Base-by-base conservation (phyloP, 306 rosid species). In the Cyamopsis tetragonoloba region DNA sequence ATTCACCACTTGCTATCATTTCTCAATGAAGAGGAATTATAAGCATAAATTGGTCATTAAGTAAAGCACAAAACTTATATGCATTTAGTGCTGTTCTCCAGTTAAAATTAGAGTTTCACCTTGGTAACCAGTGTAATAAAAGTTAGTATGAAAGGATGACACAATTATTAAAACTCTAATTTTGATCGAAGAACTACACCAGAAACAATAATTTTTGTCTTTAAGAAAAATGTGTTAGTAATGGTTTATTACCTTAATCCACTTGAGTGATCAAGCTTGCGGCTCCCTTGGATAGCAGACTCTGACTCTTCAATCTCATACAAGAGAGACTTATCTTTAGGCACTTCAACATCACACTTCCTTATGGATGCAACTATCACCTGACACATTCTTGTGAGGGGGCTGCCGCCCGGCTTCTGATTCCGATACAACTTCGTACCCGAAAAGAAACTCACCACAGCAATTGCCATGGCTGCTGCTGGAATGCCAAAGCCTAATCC, bases 401-500 rank as follows among this genome's bases (percentile, higher is more conserved):
- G 83, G 70, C 95, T 87, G 15, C 88, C 95, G 15, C 88, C 88
- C 0, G 90, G 89, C 69, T 73, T 82, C 72, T 87, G 90, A 68
- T 84, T 78, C 44, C 88, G 37, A 14, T 87, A 87, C 61, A 78
- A 51, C 38, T 50, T 43, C 9, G 89, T 80, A 35, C 95, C 95
- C 0, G 80, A 84, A 70, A 87, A 78, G 82, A 87, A 87, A 75
- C 86, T 84, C 50, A 75, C 54, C 20, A 77, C 84, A 49, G 89
- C 89, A 51, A 87, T 26, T 17, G 86, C 87, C 89, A 87, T 87
- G 48, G 86, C 69, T 38, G 66, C 86, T 6, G 89, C 78, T 7
- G 89, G 93, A 70, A 87, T 79, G 6, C 89, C 87, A 30, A 87
- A 87, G 14, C 93, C 93, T 79, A 78, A 80, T 70, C 76, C 89